These are phyloP conservation scores for Juncus effusus DNA, from an alignment of 176 grass and related monocot genomes.

Conservation along the genomic window DNA sequence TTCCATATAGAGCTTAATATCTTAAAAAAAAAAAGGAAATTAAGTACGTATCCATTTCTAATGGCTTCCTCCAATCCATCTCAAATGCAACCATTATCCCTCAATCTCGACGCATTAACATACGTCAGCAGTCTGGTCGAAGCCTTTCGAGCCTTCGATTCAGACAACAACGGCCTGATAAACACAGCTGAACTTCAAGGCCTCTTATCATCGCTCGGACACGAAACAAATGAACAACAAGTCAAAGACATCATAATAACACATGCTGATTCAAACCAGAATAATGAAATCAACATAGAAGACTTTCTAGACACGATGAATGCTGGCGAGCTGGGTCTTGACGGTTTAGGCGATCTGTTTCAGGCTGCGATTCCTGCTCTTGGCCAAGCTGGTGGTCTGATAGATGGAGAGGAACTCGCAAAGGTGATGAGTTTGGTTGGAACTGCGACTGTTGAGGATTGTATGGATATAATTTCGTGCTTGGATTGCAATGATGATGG, in stretches of 20 bases:
- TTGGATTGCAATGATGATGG: constrained; percentile 76
- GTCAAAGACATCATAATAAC: constrained; percentile 65
- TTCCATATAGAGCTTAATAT: not conserved
- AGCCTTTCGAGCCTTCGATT: constrained; percentile 85
- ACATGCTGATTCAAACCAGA: constrained; percentile 43
- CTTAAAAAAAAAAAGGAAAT: constrained; percentile 2
- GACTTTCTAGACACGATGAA: constrained; percentile 79
- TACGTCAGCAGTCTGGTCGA: constrained; percentile 80
- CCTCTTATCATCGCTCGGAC: constrained; percentile 64
- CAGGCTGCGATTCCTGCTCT: constrained; percentile 54
- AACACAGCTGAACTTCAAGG: constrained; percentile 50
- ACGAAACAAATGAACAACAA: constrained; percentile 41
- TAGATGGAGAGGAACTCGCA: constrained; percentile 50
- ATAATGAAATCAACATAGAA: constrained; percentile 54
- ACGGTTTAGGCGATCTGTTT: constrained; percentile 50
- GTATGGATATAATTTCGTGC: constrained; percentile 59
- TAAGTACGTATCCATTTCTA: not conserved
- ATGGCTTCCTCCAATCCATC: constrained; percentile 30
- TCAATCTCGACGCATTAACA: constrained; percentile 67
- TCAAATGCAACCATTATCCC: constrained; percentile 20
- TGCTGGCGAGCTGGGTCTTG: constrained; percentile 51
- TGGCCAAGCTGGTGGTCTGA: constrained; percentile 24
- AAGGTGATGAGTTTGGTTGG: constrained; percentile 37
- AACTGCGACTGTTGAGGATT: constrained; percentile 50
- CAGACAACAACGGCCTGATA: constrained; percentile 59